phyloP scores from a whole-genome alignment of 2,329 filamentous ascomycete genomes.

The Biscogniauxia sp. region DNA sequence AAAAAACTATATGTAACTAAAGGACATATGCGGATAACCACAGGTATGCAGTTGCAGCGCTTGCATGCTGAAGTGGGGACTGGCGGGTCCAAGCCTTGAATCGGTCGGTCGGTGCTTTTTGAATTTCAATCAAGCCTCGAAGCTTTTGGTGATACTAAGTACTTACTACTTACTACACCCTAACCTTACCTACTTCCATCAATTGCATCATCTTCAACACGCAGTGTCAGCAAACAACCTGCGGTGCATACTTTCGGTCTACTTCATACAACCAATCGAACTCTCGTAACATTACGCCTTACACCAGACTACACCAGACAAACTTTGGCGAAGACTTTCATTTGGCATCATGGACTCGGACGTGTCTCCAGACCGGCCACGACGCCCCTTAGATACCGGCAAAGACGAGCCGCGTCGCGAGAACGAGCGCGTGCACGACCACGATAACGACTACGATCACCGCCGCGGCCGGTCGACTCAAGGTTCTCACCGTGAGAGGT shows the following conservation, averaged over 20 bases:
- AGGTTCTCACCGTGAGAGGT: conserved; percentile 17
- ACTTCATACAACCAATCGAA: not conserved
- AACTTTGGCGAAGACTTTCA: not conserved
- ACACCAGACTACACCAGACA: not conserved
- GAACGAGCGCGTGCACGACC: conserved; percentile 15
- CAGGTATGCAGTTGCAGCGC: no score
- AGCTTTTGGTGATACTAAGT: not conserved
- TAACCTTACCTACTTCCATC: no score
- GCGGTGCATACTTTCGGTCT: no score
- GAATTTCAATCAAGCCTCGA: not conserved
- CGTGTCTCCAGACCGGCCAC: conserved; percentile 2
- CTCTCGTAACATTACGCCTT: no score
- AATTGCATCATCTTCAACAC: not conserved
- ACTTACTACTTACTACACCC: no score
- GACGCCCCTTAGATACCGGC: conserved; percentile 11
- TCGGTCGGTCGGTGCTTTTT: not conserved
- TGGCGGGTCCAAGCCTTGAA: not conserved
- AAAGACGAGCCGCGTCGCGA: conserved; percentile 7
- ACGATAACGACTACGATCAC: conserved; percentile 17
- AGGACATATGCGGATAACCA: not conserved
- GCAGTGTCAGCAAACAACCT: not conserved
- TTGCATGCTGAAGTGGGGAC: not conserved
- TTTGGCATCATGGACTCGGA: not conserved
- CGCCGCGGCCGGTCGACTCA: conserved; percentile 19
- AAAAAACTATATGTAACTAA: no score